These are phyloP conservation scores for Exobasidium cylindrosporum DNA, from an alignment of 1,284 basidiomycete genomes.

Conservation along the genomic window DNA sequence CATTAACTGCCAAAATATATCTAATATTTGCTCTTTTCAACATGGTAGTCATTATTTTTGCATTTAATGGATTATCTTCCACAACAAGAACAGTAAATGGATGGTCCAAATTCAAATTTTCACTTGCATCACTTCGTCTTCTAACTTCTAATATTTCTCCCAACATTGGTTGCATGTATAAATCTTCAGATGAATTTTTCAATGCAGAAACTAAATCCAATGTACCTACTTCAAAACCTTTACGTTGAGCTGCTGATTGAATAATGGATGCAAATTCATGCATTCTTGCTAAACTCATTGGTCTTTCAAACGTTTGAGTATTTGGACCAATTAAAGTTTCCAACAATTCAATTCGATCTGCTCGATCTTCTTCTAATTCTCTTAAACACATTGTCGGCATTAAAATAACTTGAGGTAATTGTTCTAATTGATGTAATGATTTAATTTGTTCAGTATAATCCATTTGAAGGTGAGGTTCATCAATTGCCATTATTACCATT, in stretches of 20 bases:
- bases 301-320: neutral
- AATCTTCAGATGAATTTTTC: neutral
- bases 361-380: neutral
- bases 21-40: slow-evolving; percentile 30
- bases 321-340: neutral
- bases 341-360: neutral
- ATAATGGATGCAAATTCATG: neutral
- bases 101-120: neutral
- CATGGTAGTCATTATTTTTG: slow-evolving; percentile 33
- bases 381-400: neutral
- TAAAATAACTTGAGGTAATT: neutral
- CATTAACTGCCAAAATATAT: slow-evolving; percentile 37
- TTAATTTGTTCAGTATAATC: neutral
- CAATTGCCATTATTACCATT: neutral
- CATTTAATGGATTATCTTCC: slow-evolving; percentile 50
- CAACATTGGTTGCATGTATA: neutral
- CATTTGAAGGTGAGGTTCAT: neutral
- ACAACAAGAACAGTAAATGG: slow-evolving; percentile 40
- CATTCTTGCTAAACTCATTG: neutral
- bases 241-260: neutral
- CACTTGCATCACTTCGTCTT: neutral
- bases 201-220: neutral
- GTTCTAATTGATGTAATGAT: neutral
- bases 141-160: neutral
- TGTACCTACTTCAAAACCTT: neutral